Evolutionary conservation across 768 basidiomycete species (phyloP).

Genomic region (Tricholoma terreum): DNA sequence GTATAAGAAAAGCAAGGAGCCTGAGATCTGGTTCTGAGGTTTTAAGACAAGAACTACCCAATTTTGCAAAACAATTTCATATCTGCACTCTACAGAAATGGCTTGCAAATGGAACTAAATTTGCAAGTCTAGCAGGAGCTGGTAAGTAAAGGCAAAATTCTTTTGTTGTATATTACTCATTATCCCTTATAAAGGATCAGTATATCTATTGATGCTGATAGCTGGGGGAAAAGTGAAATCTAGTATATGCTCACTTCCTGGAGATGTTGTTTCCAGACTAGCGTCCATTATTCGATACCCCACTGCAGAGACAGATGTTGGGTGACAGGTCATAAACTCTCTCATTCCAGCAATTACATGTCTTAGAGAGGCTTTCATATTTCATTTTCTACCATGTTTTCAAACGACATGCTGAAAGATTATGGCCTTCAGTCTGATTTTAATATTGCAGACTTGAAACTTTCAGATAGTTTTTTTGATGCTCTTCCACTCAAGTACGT

Average conservation of each 20-base stretch:
- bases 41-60: not conserved
- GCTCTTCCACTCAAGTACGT: too few relatives aligned
- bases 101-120: not conserved
- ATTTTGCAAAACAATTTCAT: not conserved
- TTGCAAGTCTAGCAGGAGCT: not conserved
- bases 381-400: not conserved
- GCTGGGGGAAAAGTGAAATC: not conserved
- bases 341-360: not conserved
- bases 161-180: too few relatives aligned
- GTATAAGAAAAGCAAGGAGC: too few relatives aligned
- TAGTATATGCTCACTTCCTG: not conserved
- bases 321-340: not conserved
- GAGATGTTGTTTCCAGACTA: not conserved
- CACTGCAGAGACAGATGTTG: not conserved
- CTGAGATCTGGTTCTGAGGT: not conserved
- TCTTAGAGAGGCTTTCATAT: not conserved
- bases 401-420: not conserved
- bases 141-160: not conserved
- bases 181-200: not conserved
- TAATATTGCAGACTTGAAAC: not conserved
- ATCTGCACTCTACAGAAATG: not conserved
- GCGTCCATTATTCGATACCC: not conserved
- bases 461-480: not conserved
- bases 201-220: not conserved
- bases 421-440: not conserved